These are phyloP conservation scores for Blastobotrys parvus DNA, from an alignment of 805 yeast species.

Conservation along the genomic window DNA sequence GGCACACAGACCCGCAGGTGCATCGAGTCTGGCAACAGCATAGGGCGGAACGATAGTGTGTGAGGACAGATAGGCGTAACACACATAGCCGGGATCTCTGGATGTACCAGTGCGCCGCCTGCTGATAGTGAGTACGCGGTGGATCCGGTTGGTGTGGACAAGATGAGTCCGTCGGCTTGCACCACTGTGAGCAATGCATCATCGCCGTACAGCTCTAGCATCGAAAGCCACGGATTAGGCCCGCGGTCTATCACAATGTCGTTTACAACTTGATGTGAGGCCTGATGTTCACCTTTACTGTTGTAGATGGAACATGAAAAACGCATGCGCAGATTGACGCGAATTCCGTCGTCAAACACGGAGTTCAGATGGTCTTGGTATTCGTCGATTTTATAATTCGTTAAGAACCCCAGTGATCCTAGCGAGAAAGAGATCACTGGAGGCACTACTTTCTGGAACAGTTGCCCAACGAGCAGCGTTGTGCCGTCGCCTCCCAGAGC, in stretches of 20 bases:
- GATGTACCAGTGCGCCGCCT: conserved; percentile 92
- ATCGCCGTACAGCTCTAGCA: conserved; percentile 84
- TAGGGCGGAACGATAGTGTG: conserved; percentile 86
- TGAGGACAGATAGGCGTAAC: conserved; percentile 97
- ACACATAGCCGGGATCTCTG: conserved; percentile 84
- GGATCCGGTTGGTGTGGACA: conserved; percentile 94
- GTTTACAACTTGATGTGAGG: conserved; percentile 30
- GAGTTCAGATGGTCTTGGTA: conserved; percentile 50
- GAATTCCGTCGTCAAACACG: conserved; percentile 63
- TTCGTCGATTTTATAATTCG: conserved; percentile 73
- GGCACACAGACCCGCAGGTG: conserved; percentile 76
- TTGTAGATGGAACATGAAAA: conserved; percentile 69
- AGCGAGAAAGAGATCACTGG: conserved; percentile 81
- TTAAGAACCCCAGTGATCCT: conserved; percentile 86
- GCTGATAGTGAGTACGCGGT: conserved; percentile 94
- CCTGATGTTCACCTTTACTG: conserved; percentile 42
- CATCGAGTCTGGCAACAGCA: conserved; percentile 91
- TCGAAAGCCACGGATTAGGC: conserved; percentile 85
- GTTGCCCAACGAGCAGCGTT: conserved; percentile 72
- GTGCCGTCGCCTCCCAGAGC: conserved; percentile 97
- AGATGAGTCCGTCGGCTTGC: conserved; percentile 87
- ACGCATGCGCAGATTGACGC: conserved; percentile 76
- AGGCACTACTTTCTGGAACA: conserved; percentile 77
- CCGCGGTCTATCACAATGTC: conserved; percentile 91
- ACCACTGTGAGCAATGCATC: conserved; percentile 77